phyloP scores from a whole-genome alignment of 1,284 basidiomycete species.

The Trametes sp. region DNA sequence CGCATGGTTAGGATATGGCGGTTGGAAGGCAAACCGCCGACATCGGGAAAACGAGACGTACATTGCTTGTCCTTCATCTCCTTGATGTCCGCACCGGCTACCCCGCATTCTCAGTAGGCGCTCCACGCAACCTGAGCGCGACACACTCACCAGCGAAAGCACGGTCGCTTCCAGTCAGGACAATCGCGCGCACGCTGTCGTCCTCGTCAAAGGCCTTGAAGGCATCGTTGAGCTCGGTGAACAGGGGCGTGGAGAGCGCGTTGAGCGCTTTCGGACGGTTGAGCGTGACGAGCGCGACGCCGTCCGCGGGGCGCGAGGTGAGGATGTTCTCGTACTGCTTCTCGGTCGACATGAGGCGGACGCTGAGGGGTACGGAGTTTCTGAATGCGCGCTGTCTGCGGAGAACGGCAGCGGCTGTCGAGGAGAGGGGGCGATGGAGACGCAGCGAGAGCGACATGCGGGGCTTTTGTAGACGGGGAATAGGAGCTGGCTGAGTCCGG shows the following conservation, averaged over 20 bases:
- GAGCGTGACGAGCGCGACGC: conserved; percentile 89
- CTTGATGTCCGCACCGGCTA: conserved; percentile 91
- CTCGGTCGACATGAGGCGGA: conserved; percentile 42
- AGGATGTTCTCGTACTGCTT: conserved; percentile 75
- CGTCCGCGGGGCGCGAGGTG: conserved; percentile 74
- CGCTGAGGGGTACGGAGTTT: conserved; percentile 21
- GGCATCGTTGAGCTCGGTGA: conserved; percentile 81
- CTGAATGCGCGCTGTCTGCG: conserved; percentile 23
- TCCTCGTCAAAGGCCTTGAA: conserved; percentile 79
- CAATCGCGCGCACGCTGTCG: conserved; percentile 80
- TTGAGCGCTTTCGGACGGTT: conserved; percentile 98
- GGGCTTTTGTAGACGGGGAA: conserved; percentile 3
- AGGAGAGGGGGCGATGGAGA: conserved; percentile 25
- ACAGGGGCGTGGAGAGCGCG: conserved; percentile 85
- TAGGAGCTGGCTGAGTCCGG: neutral
- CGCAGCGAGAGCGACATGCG: conserved; percentile 14
- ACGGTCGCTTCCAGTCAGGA: conserved; percentile 92
- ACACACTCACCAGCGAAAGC: conserved; percentile 86
- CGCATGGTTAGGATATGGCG: neutral
- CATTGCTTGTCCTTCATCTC: conserved; percentile 94
- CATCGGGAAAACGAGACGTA: too few species aligned
- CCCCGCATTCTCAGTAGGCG: conserved; percentile 9
- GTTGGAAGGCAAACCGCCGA: neutral
- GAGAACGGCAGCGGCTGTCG: conserved; percentile 20
- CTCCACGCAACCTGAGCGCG: neutral